Evolutionary conservation across 2,329 filamentous ascomycete genomes (phyloP).

Genomic region (Albophoma yamanashiensis): DNA sequence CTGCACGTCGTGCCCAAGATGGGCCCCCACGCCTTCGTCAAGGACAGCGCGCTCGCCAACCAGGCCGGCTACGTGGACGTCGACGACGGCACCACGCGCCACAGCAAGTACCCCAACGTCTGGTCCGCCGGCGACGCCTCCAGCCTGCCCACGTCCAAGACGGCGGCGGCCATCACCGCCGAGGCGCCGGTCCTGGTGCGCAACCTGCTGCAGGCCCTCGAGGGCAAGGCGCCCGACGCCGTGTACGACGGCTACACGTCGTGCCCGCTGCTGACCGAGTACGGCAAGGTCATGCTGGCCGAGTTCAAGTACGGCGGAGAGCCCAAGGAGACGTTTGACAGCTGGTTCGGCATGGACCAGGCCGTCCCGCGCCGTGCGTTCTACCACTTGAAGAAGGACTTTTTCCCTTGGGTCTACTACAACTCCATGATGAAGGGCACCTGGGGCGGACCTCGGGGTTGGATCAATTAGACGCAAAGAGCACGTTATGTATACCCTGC

Average conservation of each 20-base stretch:
- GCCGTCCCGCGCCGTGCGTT: constrained; percentile 42
- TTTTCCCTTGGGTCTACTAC: constrained; percentile 57
- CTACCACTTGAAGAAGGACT: constrained; percentile 55
- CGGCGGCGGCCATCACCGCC: constrained; percentile 39
- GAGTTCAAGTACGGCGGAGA: constrained; percentile 56
- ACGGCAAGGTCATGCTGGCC: constrained; percentile 51
- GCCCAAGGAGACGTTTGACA: constrained; percentile 52
- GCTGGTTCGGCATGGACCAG: constrained; percentile 46
- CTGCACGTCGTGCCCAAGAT: constrained; percentile 49
- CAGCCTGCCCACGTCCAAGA: constrained; percentile 48
- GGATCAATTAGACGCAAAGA: not conserved
- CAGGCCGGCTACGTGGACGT: constrained; percentile 48
- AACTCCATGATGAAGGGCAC: constrained; percentile 49
- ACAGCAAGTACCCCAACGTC: constrained; percentile 43
- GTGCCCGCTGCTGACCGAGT: constrained; percentile 42
- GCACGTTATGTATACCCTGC: not conserved
- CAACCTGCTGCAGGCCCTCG: constrained; percentile 32
- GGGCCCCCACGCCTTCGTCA: constrained; percentile 43
- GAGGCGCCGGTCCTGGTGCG: constrained; percentile 39
- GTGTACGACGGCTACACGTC: constrained; percentile 45
- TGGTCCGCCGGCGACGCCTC: constrained; percentile 51
- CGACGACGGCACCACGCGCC: constrained; percentile 38
- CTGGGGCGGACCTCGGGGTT: constrained; percentile 35
- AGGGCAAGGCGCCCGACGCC: constrained; percentile 32
- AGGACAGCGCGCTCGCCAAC: constrained; percentile 42